These are phyloP conservation scores for Lomentospora prolificans DNA, from an alignment of 2,329 filamentous ascomycete species.

Conservation along the genomic window DNA sequence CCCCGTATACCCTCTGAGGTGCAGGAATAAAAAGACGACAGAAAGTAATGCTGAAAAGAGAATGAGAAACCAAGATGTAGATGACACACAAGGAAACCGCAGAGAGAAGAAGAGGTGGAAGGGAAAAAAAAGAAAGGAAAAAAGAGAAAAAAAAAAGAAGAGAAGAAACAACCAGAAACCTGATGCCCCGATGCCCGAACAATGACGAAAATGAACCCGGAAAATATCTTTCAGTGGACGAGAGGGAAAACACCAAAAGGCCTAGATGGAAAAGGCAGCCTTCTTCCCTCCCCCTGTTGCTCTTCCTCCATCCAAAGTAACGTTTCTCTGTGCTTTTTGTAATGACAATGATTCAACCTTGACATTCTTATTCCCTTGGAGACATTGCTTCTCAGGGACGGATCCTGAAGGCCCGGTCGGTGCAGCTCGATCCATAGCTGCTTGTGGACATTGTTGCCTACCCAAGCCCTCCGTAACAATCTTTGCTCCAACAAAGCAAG, in stretches of 20 bases:
- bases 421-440: too few relatives aligned
- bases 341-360: too few relatives aligned
- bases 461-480: too few relatives aligned
- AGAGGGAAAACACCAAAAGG: neutral
- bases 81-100: neutral
- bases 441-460: too few relatives aligned
- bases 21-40: conserved; percentile 3
- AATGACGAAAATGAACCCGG: neutral
- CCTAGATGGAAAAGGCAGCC: too few relatives aligned
- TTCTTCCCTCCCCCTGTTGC: too few relatives aligned
- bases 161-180: neutral
- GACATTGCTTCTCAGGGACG: too few relatives aligned
- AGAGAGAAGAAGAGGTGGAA: neutral
- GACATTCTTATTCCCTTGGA: too few relatives aligned
- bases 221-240: neutral
- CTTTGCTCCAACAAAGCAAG: too few relatives aligned
- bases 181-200: neutral
- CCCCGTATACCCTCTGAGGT: neutral
- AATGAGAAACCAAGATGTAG: neutral
- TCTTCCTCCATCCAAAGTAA: too few relatives aligned
- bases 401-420: too few relatives aligned
- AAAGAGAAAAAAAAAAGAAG: conserved; percentile 2
- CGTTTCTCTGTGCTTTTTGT: too few relatives aligned
- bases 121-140: conserved; percentile 2
- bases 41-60: neutral